These are phyloP conservation scores for Trichoderma gracile DNA, from an alignment of 2,329 filamentous ascomycete genomes.

Conservation along the genomic window DNA sequence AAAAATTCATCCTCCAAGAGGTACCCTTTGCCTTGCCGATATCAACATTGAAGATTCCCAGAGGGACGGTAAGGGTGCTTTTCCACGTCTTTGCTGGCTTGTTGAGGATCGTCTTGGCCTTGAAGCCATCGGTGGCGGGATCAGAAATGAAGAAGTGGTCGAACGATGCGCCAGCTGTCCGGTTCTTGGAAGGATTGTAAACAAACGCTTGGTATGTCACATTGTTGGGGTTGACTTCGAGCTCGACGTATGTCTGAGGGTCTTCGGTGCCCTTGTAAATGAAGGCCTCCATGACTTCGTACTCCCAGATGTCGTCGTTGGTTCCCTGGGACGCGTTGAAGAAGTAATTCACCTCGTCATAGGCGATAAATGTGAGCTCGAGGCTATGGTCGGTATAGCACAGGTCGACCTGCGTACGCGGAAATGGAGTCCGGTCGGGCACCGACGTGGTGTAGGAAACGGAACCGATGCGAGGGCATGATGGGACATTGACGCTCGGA, in stretches of 20 bases:
- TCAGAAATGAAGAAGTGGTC: conserved; percentile 46
- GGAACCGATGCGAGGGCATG: conserved; percentile 41
- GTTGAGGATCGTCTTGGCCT: conserved; percentile 44
- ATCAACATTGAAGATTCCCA: conserved; percentile 54
- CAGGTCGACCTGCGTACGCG: conserved; percentile 47
- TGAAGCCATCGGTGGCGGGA: conserved; percentile 45
- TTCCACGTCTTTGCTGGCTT: conserved; percentile 42
- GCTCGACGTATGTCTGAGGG: conserved; percentile 52
- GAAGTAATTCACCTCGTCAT: conserved; percentile 50
- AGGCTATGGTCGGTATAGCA: conserved; percentile 48
- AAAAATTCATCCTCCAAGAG: conserved; percentile 55
- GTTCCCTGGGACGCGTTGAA: conserved; percentile 46
- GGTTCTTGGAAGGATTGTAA: conserved; percentile 52
- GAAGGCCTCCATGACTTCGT: conserved; percentile 55
- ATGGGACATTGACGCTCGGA: conserved; percentile 41
- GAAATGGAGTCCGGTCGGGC: conserved; percentile 45
- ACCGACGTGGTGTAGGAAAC: conserved; percentile 46
- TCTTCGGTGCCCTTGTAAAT: conserved; percentile 48
- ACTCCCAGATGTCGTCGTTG: conserved; percentile 51
- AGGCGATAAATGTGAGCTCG: conserved; percentile 47
- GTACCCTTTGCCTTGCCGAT: conserved; percentile 45
- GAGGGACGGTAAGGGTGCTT: conserved; percentile 45
- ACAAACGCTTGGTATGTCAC: conserved; percentile 54
- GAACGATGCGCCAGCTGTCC: conserved; percentile 44
- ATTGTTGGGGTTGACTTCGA: conserved; percentile 53